Evolutionary conservation across 2,329 filamentous ascomycete species (phyloP), one percentile per base, ranked within the genome.

Genomic region (Diaporthe citrichinensis): DNA sequence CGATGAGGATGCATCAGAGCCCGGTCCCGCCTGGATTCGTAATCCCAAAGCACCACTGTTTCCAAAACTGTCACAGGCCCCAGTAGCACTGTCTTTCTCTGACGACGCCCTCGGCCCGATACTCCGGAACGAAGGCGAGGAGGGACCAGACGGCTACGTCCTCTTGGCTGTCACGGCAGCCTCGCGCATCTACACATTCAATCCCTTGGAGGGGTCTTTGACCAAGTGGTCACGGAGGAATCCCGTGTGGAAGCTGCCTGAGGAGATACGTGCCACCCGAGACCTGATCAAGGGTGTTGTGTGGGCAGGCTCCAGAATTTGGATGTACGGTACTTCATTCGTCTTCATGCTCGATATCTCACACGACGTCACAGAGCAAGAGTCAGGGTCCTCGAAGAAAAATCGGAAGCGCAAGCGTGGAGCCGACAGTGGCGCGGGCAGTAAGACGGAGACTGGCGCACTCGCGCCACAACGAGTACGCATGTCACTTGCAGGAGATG

Each of bases 281-380:
- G 95, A 98, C 82, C 89, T 94, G 57, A 94, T 94, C 72, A 96
- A 96, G 87, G 96, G 95, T 4, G 92, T 92, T 36, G 84, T 98
- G 53, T 98, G 96, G 96, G 94, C 97, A 81, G 87, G 93, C 1
- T 87, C 87, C 39, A 90, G 96, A 20, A 85, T 96, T 10, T 98
- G 96, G 95, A 85, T 98, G 28, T 98, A 98, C 81, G 96, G 96
- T 9, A 90, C 92, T 55, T 92, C 91, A 1, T 98, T 95, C 89
- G 84, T 99, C 34, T 95, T 94, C 86, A 98, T 98, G 96, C 91
- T 99, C 76, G 95, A 98, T 82, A 86, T 98, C 41, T 90, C 90
- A 28, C 90, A 90, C 80, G 93, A 98, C 82, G 89, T 97, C 67
- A 82, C 85, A 0, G 82, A 83, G 4, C 84, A 83, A 34, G 81